Conservation (phyloP, 805 yeast genomes). For the Saccharomycodes ludwigii region DNA sequence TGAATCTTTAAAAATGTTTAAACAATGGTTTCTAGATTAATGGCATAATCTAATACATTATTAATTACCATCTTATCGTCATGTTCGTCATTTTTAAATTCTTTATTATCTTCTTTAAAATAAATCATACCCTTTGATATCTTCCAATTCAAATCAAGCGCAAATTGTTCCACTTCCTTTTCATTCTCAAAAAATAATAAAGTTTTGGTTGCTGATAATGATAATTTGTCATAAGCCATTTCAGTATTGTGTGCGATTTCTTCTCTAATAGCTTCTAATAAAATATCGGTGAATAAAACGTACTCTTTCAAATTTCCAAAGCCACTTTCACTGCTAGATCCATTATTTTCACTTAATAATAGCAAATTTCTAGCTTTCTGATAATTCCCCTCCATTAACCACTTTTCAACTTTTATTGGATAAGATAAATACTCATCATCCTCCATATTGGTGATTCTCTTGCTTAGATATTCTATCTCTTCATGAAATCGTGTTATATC, state of each 20-base stretch:
- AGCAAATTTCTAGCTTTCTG: constrained; percentile 79
- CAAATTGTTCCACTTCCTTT: constrained; percentile 39
- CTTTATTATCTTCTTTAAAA: constrained; percentile 27
- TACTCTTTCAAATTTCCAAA: constrained; percentile 56
- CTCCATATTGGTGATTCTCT: constrained; percentile 33
- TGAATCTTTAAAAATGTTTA: too few relatives aligned
- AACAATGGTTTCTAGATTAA: constrained; percentile 84
- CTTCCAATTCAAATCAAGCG: constrained; percentile 44
- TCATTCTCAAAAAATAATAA: constrained; percentile 59
- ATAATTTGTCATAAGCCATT: constrained; percentile 60
- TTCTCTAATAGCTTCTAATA: constrained; percentile 66
- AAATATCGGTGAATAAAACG: constrained; percentile 60
- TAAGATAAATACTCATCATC: constrained; percentile 62
- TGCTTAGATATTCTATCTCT: constrained; percentile 65
- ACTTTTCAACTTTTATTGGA: constrained; percentile 81
- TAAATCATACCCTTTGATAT: constrained; percentile 37
- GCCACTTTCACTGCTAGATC: constrained; percentile 17
- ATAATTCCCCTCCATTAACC: constrained; percentile 94
- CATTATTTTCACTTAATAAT: constrained; percentile 22
- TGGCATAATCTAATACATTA: constrained; percentile 76
- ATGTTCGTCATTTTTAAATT: constrained; percentile 26
- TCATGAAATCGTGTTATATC: constrained; percentile 82
- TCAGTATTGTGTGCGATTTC: constrained; percentile 82
- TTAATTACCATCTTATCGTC: constrained; percentile 38
- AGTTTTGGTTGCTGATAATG: constrained; percentile 70